Base-by-base conservation (phyloP, 768 basidiomycete species). In the Tylopilus subfusipes region DNA sequence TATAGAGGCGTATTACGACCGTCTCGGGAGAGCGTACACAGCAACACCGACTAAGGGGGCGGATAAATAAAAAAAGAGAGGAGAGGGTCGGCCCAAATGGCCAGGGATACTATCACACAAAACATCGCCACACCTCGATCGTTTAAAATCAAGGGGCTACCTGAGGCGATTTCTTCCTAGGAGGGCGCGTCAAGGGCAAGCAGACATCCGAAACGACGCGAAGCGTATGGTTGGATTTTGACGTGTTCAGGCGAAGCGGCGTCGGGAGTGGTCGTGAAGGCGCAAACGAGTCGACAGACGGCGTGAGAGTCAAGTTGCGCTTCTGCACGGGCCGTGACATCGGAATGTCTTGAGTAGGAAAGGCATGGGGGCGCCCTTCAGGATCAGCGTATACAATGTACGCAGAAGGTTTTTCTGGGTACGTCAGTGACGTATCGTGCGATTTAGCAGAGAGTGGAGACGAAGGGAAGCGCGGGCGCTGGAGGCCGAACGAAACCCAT, bases 141-240 rank as follows among this genome's bases (percentile, higher is more conserved):
- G 21, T 33, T 22, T 14, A 11, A 38, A 4, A 29, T 48, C 53
- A 54, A 9, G 53, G 21, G 33, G 22, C 27, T 9, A 18, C 40
- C 18, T 22, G 45, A 34, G 55, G 39, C 22, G 63, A 63, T 44
- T 33, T 62, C 40, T 56, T 54, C 33, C 61, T 48, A 11, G 49
- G 14, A 5, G n/a, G n/a, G n/a, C 62, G 53, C 19, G 57, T 47
- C 34, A 72, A 53, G 24, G 62, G 52, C 27, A 59, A 47, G 16
- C 52, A 71, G 8, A 66, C 68, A 6, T 63, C 65, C 38, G 70
- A 60, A 3, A 70, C 46, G 19, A 58, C 53, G 24, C 64, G 69
- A 50, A 72, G 64, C 43, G 68, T 52, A 9, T 58, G 46, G 16
- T 47, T 63, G 4, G 61, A 53, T 24, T 57, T 56, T 5, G 55